A percentile compares a stretch with the other conserved stretches of the same genome.
Conservation (phyloP, 176 grass and related monocot species). For the Aechmea fasciata region DNA sequence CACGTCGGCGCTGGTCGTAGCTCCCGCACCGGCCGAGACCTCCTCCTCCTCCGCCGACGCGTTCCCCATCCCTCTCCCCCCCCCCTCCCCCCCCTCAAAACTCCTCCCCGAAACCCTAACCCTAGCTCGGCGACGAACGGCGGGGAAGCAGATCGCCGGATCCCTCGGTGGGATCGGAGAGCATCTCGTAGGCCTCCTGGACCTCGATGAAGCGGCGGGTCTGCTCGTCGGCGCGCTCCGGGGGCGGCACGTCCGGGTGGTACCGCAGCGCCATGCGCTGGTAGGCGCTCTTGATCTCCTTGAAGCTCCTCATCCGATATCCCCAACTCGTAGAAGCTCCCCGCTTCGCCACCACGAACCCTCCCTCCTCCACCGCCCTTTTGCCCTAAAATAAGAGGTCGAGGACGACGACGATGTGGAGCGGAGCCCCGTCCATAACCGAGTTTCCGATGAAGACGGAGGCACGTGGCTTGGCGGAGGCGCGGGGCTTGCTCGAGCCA, state of each 20-base stretch:
- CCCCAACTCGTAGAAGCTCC: slow-evolving; percentile 71
- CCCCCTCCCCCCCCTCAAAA: no score
- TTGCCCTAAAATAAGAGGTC: background rate
- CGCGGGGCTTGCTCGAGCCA: no score
- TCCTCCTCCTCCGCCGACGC: slow-evolving; percentile 45
- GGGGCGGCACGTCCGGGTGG: slow-evolving; percentile 79
- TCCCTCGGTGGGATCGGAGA: slow-evolving; percentile 51
- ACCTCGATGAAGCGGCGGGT: slow-evolving; percentile 70
- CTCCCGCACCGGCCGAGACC: slow-evolving; percentile 63
- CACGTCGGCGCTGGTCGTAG: slow-evolving; percentile 93
- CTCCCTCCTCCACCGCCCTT: background rate
- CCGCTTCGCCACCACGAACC: slow-evolving; percentile 11
- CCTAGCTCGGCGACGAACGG: background rate
- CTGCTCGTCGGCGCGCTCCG: slow-evolving; percentile 49
- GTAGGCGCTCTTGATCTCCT: slow-evolving; percentile 68
- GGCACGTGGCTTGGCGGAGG: no score
- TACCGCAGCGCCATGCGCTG: slow-evolving; percentile 64
- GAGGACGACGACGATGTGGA: no score
- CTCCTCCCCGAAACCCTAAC: background rate
- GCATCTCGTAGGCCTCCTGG: slow-evolving; percentile 84
- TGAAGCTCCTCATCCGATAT: slow-evolving; percentile 41
- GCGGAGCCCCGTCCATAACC: no score
- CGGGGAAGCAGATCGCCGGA: background rate
- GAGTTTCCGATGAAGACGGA: no score
- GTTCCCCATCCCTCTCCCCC: slow-evolving; percentile 44